Evolutionary conservation across 1,139 yeast genomes (phyloP).

Genomic region (Magnusiomyces paraingens): DNA sequence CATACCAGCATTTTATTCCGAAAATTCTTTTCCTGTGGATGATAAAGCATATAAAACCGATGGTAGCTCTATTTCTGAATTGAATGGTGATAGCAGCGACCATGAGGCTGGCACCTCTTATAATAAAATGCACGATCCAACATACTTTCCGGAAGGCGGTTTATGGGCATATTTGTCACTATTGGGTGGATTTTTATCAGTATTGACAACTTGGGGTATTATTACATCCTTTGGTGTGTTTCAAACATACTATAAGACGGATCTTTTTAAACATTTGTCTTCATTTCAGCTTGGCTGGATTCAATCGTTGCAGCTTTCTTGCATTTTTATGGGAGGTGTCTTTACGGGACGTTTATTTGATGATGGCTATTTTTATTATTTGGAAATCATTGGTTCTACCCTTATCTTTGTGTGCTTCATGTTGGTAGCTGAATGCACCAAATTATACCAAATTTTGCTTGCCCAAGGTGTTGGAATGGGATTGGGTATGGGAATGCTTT

Average conservation of each 20-base stretch:
- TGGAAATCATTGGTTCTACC: slow-evolving; percentile 41
- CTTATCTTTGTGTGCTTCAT: slow-evolving; percentile 42
- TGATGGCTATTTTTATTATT: slow-evolving; percentile 24
- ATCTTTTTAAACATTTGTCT: slow-evolving; percentile 39
- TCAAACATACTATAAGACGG: slow-evolving; percentile 48
- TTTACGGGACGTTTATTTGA: slow-evolving; percentile 39
- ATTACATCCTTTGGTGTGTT: slow-evolving; percentile 57
- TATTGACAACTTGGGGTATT: slow-evolving; percentile 51
- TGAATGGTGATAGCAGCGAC: no score
- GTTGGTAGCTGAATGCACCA: slow-evolving; percentile 43
- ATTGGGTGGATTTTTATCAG: slow-evolving; percentile 40
- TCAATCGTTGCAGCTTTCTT: slow-evolving; percentile 26
- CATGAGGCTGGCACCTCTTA: background rate
- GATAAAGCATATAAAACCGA: no score
- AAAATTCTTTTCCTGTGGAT: no score
- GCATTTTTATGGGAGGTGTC: slow-evolving; percentile 49
- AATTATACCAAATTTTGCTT: slow-evolving; percentile 46
- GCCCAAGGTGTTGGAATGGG: slow-evolving; percentile 47
- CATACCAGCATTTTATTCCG: no score
- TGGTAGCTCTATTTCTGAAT: no score
- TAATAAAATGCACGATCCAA: slow-evolving; percentile 7
- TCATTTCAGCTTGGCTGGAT: slow-evolving; percentile 29
- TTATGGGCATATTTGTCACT: slow-evolving; percentile 31
- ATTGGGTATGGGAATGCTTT: slow-evolving; percentile 33
- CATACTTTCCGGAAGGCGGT: slow-evolving; percentile 29